Percentiles rank a stretch among this genome's conserved stretches.
Conservation (phyloP, 2,329 filamentous ascomycete genomes). For the Cercospora beticola region DNA sequence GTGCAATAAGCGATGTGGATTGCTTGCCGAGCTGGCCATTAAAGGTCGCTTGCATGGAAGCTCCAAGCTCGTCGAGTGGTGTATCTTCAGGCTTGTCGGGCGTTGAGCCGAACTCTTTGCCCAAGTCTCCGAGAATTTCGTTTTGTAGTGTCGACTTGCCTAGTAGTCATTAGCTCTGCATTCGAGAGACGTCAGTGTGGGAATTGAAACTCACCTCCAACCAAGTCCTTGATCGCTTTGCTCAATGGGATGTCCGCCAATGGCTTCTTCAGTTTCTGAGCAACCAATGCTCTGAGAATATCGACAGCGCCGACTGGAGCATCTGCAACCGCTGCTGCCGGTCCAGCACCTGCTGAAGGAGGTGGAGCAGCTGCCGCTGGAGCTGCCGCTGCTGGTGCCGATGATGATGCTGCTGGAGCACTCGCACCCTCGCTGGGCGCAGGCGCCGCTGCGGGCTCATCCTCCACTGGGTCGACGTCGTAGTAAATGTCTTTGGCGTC, state of each 20-base stretch:
- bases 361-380: slow-evolving; percentile 55
- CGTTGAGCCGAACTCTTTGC: slow-evolving; percentile 97
- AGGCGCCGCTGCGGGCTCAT: slow-evolving; percentile 65
- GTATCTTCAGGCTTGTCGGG: slow-evolving; percentile 98
- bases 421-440: slow-evolving; percentile 52
- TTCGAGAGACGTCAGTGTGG: background rate
- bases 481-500: slow-evolving; percentile 99
- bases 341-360: slow-evolving; percentile 70
- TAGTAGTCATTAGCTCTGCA: slow-evolving; percentile 40
- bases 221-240: slow-evolving; percentile 98
- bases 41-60: slow-evolving; percentile 96
- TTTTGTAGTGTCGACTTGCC: slow-evolving; percentile 98
- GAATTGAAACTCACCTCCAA: slow-evolving; percentile 70
- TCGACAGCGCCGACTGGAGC: slow-evolving; percentile 84
- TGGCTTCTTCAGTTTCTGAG: slow-evolving; percentile 96
- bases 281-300: slow-evolving; percentile 82
- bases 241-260: slow-evolving; percentile 82
- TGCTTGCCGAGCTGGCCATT: slow-evolving; percentile 98
- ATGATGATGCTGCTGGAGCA: slow-evolving; percentile 48
- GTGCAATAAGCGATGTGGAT: slow-evolving; percentile 86
- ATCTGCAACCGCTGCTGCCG: slow-evolving; percentile 83
- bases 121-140: slow-evolving; percentile 94
- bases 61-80: slow-evolving; percentile 90
- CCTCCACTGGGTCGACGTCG: slow-evolving; percentile 90
- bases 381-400: slow-evolving; percentile 48